Evolutionary conservation across 2,329 filamentous ascomycete species (phyloP), one percentile per base, ranked within the genome.

Genomic region (Neophaeococcomyces aloes): DNA sequence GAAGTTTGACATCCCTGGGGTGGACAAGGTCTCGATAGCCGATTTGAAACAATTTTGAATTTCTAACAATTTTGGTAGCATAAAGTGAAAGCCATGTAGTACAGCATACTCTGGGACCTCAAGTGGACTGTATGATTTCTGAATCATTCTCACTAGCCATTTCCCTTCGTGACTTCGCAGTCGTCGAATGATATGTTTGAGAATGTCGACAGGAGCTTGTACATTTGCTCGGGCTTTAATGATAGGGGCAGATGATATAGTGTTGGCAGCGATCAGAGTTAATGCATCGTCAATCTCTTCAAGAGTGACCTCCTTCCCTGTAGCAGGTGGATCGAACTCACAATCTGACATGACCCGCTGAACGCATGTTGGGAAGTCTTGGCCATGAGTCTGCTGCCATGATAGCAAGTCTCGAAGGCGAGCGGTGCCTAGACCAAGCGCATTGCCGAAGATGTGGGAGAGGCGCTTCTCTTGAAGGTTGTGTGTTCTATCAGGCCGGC

Each of bases 101-200:
- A 85, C 62, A 14, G 73, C 59, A 1, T 61, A 51, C 5, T 67
- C 63, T 4, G 86, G 76, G 1, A 93, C 57, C 1, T 72, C 59
- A 0, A 88, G 68, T 0, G 83, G 81, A n/a, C 73, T 69, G 47
- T 81, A 84, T 49, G 80, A 75, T 57, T 93, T 91, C 21, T 94
- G 66, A 4, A 94, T 69, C 23, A 95, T 67, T 3, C 88, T 74
- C 0, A 84, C 84, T 8, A 94, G 70, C 88, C 88, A 95, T 63
- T 94, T 94, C 3, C 80, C 82, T 57, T 94, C 84, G 33, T 69
- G 68, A 2, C 84, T 75, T 35, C 69, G 68, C 7, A 86, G 57
- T 6, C 75, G 72, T 23, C 63, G 66, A 54, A 83, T 83, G 1
- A 88, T 57, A 0, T 59, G 57, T 15, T 68, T 67, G 1, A 89